Conservation (phyloP, 2,329 filamentous ascomycete genomes). For the Teratosphaeria viscida region DNA sequence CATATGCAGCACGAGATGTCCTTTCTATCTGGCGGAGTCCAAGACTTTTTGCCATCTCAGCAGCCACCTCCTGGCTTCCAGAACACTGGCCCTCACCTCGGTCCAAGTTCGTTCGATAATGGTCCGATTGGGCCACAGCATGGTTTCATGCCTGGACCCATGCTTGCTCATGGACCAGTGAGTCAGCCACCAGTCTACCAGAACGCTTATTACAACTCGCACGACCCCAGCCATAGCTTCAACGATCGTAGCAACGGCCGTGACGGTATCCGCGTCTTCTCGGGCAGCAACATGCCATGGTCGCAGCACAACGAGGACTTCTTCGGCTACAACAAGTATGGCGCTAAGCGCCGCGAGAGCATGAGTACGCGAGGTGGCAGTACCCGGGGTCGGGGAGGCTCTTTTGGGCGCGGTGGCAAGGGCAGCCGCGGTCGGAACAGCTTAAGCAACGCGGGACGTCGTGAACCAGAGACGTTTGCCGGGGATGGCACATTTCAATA, state of each 20-base stretch:
- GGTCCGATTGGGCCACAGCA: not conserved
- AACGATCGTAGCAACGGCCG: conserved; percentile 1
- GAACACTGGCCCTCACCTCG: not conserved
- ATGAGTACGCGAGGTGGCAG: not conserved
- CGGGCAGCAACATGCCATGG: not conserved
- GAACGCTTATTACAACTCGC: not conserved
- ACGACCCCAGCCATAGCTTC: not conserved
- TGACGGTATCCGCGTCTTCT: not conserved
- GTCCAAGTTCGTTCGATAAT: not conserved
- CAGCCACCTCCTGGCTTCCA: not conserved
- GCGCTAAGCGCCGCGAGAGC: conserved; percentile 1
- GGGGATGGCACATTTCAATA: not conserved
- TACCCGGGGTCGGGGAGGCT: conserved; percentile 1
- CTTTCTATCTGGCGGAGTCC: not conserved
- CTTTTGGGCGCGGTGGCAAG: not conserved
- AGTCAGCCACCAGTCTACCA: not conserved
- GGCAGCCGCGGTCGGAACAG: conserved; percentile 4
- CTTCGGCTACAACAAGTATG: not conserved
- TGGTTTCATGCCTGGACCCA: not conserved
- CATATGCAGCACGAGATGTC: not conserved
- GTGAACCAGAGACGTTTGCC: not conserved
- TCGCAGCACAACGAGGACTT: not conserved
- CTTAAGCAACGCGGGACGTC: conserved; percentile 1
- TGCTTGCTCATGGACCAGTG: not conserved
- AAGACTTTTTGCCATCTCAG: not conserved